Percentiles rank a stretch among this genome's conserved stretches.
These are phyloP conservation scores for Amesomyces nigricolor DNA, from an alignment of 2,329 filamentous ascomycete genomes.

Conservation along the genomic window DNA sequence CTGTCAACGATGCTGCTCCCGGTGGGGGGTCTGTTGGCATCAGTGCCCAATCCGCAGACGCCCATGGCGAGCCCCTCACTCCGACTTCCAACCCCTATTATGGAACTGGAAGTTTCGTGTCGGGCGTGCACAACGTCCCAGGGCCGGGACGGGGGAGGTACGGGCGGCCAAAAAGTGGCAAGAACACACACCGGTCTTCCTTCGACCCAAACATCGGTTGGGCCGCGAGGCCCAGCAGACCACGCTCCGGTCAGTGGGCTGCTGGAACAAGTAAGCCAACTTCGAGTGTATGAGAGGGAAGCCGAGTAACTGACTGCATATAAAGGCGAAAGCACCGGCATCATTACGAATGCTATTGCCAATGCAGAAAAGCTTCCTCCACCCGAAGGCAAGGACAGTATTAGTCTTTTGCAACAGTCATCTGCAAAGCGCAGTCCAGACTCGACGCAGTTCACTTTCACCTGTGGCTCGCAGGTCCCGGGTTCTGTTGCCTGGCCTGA, in stretches of 20 bases:
- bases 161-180: constrained; percentile 58
- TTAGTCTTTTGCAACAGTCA: constrained; percentile 70
- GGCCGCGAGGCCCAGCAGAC: constrained; percentile 44
- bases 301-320: constrained; percentile 12
- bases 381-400: constrained; percentile 66
- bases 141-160: constrained; percentile 80
- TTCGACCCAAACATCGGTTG: constrained; percentile 54
- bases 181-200: constrained; percentile 57
- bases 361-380: constrained; percentile 69
- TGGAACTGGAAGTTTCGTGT: constrained; percentile 46
- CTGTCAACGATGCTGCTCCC: constrained; percentile 31
- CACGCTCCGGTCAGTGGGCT: constrained; percentile 41
- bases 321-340: constrained; percentile 55
- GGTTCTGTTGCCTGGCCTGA: constrained; percentile 73
- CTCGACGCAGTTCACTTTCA: constrained; percentile 92
- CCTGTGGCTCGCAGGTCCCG: constrained; percentile 83
- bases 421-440: constrained; percentile 56
- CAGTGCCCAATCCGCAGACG: constrained; percentile 32
- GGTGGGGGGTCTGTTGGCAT: constrained; percentile 31
- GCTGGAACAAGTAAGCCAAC: constrained; percentile 42
- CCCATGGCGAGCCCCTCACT: constrained; percentile 30
- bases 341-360: constrained; percentile 88
- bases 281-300: background rate
- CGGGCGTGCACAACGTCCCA: constrained; percentile 65
- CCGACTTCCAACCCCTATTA: constrained; percentile 34